Conservation (phyloP, 2,329 filamentous ascomycete genomes). For the Cercospora berteroae region DNA sequence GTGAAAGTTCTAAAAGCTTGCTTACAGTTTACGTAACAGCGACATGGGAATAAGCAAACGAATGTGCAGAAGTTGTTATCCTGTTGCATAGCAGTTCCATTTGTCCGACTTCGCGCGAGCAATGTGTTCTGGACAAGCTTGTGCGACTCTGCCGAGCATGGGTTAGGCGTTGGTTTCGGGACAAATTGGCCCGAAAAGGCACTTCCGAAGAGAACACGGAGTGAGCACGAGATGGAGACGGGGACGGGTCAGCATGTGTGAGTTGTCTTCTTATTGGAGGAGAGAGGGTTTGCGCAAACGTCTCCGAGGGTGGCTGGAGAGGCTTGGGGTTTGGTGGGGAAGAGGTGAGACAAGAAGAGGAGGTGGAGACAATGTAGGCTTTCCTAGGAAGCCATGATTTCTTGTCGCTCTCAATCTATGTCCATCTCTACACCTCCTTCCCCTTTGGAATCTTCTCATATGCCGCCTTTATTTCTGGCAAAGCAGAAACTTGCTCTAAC, state of each 20-base stretch:
- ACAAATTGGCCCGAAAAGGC: background rate
- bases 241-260: background rate
- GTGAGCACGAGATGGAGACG: background rate
- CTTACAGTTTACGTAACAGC: background rate
- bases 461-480: conserved; percentile 43
- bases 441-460: conserved; percentile 41
- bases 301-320: background rate
- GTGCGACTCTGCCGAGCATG: background rate
- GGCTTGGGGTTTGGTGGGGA: background rate
- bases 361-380: background rate
- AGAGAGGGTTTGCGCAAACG: background rate
- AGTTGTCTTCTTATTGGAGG: background rate
- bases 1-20: background rate
- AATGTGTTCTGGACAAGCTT: background rate
- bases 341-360: background rate
- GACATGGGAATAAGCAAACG: background rate
- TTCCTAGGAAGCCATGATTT: background rate
- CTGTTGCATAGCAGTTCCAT: background rate
- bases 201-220: background rate
- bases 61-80: background rate
- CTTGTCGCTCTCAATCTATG: background rate
- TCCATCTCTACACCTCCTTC: conserved; percentile 19
- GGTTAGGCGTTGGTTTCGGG: background rate
- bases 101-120: background rate
- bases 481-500: conserved; percentile 38